phyloP scores from a whole-genome alignment of 1,139 yeast genomes.

The Taiozyma onychis region DNA sequence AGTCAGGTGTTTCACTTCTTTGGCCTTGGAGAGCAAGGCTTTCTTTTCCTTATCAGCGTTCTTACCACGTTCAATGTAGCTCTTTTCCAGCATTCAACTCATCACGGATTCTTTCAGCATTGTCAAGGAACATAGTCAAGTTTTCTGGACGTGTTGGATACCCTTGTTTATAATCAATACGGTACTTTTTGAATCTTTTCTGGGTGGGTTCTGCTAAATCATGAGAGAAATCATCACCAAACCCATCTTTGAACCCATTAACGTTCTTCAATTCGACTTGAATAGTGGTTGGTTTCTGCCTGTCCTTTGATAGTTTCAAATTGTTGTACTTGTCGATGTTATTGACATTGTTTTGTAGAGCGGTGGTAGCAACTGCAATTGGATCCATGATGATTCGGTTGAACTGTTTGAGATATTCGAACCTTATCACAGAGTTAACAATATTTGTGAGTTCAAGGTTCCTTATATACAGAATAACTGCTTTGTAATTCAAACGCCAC shows the following conservation, averaged over 20 bases:
- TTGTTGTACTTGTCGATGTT: slow-evolving; percentile 10
- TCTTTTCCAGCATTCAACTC: not conserved
- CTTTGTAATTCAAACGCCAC: not conserved
- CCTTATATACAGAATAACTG: not conserved
- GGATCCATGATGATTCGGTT: not conserved
- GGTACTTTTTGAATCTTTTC: slow-evolving; percentile 31
- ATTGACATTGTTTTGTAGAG: slow-evolving; percentile 6
- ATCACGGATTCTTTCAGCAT: too few relatives aligned
- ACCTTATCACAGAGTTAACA: not conserved
- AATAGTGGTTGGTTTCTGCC: not conserved
- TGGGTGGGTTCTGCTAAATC: slow-evolving; percentile 34
- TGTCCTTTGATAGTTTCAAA: slow-evolving; percentile 2
- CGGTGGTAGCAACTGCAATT: slow-evolving; percentile 1
- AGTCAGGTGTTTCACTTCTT: slow-evolving; percentile 40
- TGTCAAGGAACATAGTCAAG: slow-evolving; percentile 13
- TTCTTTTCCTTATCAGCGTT: slow-evolving; percentile 49
- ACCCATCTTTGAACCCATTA: slow-evolving; percentile 3
- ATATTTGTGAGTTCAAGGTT: too few relatives aligned
- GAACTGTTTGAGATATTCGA: too few relatives aligned
- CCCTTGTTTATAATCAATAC: slow-evolving; percentile 32
- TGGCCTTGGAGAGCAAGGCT: slow-evolving; percentile 44
- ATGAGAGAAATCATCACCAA: slow-evolving; percentile 1
- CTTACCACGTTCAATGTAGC: slow-evolving; percentile 40
- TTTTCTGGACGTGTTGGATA: slow-evolving; percentile 37
- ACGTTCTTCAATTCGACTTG: slow-evolving; percentile 6